A percentile compares a stretch with the other conserved stretches of the same genome.
Evolutionary conservation across 78 protist species (phyloP).

Genomic region (Creolimax fragrantissima): DNA sequence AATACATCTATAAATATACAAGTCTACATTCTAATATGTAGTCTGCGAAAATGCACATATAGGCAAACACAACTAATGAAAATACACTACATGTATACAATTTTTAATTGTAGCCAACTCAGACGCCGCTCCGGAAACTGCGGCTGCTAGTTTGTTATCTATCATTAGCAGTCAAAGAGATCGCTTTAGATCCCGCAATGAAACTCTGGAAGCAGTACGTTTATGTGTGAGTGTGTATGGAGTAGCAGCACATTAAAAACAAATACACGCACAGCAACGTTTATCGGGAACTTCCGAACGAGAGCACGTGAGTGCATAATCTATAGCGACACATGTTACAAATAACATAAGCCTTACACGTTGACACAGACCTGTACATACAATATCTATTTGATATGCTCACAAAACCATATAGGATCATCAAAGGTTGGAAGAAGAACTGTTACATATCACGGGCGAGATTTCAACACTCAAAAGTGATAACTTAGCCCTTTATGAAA

Average conservation of each 20-base stretch:
- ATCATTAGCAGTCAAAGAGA: conserved; percentile 63
- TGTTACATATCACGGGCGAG: conserved; percentile 31
- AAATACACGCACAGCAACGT: neutral
- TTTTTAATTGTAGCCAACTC: too few relatives aligned
- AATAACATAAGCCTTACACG: neutral
- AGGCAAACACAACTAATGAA: too few relatives aligned
- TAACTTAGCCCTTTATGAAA: conserved; percentile 67
- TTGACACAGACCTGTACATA: neutral
- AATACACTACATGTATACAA: too few relatives aligned
- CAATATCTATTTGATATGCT: neutral
- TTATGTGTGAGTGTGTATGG: too few relatives aligned
- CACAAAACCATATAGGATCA: neutral
- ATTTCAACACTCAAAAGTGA: conserved; percentile 46
- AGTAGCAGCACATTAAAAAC: too few relatives aligned
- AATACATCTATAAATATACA: too few relatives aligned
- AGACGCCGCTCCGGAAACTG: neutral
- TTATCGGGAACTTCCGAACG: too few relatives aligned
- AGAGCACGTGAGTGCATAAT: too few relatives aligned
- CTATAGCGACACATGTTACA: neutral
- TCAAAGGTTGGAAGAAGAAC: conserved; percentile 20
- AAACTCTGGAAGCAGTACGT: conserved; percentile 41
- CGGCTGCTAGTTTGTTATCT: conserved; percentile 22
- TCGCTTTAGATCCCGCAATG: conserved; percentile 41
- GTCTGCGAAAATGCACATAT: too few relatives aligned
- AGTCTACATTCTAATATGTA: too few relatives aligned